Base-by-base conservation (phyloP, 2,329 filamentous ascomycete genomes). In the Beauveria rudraprayagi region DNA sequence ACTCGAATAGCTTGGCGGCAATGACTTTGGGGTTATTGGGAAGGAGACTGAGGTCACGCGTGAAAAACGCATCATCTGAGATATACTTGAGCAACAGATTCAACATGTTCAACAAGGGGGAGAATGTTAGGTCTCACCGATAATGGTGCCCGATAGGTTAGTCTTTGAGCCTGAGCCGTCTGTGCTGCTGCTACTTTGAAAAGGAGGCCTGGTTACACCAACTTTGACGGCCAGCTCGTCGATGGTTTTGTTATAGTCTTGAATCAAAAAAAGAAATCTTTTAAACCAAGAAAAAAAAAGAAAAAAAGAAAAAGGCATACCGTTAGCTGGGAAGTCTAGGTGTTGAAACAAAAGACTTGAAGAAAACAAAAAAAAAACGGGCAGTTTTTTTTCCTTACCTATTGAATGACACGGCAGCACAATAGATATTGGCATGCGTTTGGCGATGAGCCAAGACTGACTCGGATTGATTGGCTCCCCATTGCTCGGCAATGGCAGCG, bases 1-100 rank as follows among this genome's bases (percentile, higher is more conserved):
- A 44, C 43, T 60, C 58, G n/a, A 61, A 61, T 1, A 61, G 5
- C 34, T 61, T 61, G 43, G 58, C 51, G 3, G 43, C 50, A 16
- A 61, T 26, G 9, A 55, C 34, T 2, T 34, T 46, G 11, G 50
- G 43, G 22, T 30, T 55, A 10, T 50, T 34, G 9, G 51, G 43
- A 14, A 43, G 14, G 6, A 22, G 6, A 17, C 41, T 50, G 3
- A 48, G 17, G 24, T 60, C 51, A 50, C 8, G 41, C 6, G 3
- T 5, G 43, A 54, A 34, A 11, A 61, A 55, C 1, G 19, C 22
- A 11, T 61, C 50, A n/a, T 61, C 58, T 61, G 5, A 19, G 7
- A 6, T 3, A 5, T 22, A 30, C 3, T 30, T 37, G 0, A 48
- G 24, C 16, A 5, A 40, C 34, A 16, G 19, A 8, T 22, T 1